Evolutionary conservation across 345 rosid species (phyloP), one percentile per base, ranked within the genome.

Genomic region (Melastoma malabathricum): DNA sequence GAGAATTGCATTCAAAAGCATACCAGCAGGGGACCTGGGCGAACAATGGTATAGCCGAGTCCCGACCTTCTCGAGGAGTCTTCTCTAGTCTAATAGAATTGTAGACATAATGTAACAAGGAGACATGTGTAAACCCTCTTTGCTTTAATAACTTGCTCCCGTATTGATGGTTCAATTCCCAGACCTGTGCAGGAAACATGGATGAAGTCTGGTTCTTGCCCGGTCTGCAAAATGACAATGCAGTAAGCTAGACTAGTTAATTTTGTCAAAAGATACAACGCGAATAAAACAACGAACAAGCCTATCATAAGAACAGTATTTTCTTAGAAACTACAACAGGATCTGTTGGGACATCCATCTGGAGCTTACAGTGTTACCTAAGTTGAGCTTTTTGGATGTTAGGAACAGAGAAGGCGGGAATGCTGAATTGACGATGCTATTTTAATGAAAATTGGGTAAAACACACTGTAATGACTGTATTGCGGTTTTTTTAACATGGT

Each of bases 141-240:
- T 61, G 95, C 85, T 70, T 87, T 82, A 41, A 92, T 64, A 71
- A 92, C 96, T 71, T 92, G 98, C 72, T 92, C 96, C 68, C 88
- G 77, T 64, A 93, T 76, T 63, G 66, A 74, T 41, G 84, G 76
- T 43, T 92, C 98, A 43, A 87, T 86, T 56, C 95, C 95, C 27
- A 70, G 74, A 63, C 96, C 95, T 23, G 98, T 79, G 64, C 98
- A 84, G 1, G 96, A 92, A 54, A 92, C 96, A 51, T 86, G 65
- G 47, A 82, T 65, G 58, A 84, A 92, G 34, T 92, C 95, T n/a
- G 98, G 84, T 79, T 92, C 98, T 71, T 82, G 93, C 58, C 98
- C 96, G n/a, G 83, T 68, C 96, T 92, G 75, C 83, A 81, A 13
- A 64, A 58, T n/a, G n/a, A n/a, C n/a, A n/a, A n/a, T n/a, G n/a